Percentiles rank a stretch among this genome's conserved stretches.
Conservation (phyloP, 1,139 yeast genomes). For the Petasospora fabianii region DNA sequence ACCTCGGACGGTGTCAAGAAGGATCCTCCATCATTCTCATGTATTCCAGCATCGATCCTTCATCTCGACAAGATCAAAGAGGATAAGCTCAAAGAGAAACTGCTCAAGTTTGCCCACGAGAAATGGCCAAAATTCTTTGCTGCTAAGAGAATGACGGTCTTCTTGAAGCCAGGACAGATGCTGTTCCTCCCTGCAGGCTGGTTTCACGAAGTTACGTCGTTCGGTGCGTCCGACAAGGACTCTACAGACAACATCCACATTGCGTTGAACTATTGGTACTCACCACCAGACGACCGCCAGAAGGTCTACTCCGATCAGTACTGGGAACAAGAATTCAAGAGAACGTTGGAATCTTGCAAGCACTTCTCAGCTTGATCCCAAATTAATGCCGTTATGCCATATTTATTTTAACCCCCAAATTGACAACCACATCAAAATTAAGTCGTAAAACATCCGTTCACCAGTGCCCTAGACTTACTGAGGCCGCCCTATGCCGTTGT, state of each 20-base stretch:
- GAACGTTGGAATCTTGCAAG: constrained; percentile 32
- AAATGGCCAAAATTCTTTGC: constrained; percentile 47
- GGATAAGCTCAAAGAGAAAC: constrained; percentile 22
- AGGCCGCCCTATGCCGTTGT: too few species aligned
- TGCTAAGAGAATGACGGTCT: constrained; percentile 41
- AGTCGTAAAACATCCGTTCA: constrained; percentile 7
- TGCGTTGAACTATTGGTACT: constrained; percentile 72
- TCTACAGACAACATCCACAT: constrained; percentile 40
- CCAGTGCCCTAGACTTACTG: constrained; percentile 2
- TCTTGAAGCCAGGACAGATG: constrained; percentile 61
- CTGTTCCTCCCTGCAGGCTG: constrained; percentile 72
- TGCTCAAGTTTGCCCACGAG: constrained; percentile 33
- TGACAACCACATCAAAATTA: too few species aligned
- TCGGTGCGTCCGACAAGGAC: constrained; percentile 31
- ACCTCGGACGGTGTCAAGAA: constrained; percentile 22
- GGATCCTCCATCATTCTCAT: constrained; percentile 70
- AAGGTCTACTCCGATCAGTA: constrained; percentile 44
- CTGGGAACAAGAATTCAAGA: constrained; percentile 49
- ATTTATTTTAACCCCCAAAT: background rate
- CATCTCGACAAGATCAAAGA: constrained; percentile 53
- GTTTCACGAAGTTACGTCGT: constrained; percentile 81
- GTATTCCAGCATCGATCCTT: constrained; percentile 56
- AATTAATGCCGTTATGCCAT: background rate
- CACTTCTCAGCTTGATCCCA: constrained; percentile 8
- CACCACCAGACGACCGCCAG: constrained; percentile 47